Evolutionary conservation across 1,284 basidiomycete genomes (phyloP).

Genomic region (Cutaneotrichosporon mucoides): DNA sequence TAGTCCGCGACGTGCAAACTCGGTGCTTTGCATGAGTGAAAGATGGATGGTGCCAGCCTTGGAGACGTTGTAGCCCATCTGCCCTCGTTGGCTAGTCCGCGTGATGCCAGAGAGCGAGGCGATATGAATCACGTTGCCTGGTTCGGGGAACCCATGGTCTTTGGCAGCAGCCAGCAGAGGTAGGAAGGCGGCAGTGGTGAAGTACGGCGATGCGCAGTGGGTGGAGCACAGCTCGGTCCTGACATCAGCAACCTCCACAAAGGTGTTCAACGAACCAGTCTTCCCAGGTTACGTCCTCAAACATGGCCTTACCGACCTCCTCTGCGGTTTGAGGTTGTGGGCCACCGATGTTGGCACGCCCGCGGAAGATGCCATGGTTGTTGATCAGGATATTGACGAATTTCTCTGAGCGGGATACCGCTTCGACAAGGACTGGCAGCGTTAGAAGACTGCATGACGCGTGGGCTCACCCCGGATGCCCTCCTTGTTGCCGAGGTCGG

Average conservation of each 20-base stretch:
- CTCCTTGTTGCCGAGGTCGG: conserved; percentile 3
- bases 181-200: conserved; percentile 45
- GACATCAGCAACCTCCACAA: conserved; percentile 16
- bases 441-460: no score
- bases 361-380: conserved; percentile 23
- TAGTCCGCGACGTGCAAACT: conserved; percentile 25
- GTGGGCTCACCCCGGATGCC: conserved; percentile 1
- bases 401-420: conserved; percentile 31
- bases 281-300: conserved; percentile 39
- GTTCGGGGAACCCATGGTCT: not conserved
- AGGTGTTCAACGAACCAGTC: no score
- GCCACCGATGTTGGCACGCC: conserved; percentile 23
- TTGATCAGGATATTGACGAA: conserved; percentile 46
- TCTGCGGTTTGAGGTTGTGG: conserved; percentile 39
- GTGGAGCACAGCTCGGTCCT: not conserved
- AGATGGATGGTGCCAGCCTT: conserved; percentile 25
- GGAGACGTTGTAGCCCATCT: not conserved
- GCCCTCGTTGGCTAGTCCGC: not conserved
- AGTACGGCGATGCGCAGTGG: conserved; percentile 19
- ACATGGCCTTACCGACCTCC: conserved; percentile 41
- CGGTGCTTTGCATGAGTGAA: conserved; percentile 23
- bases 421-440: conserved; percentile 1
- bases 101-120: not conserved
- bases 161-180: conserved; percentile 34
- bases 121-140: conserved; percentile 26